Evolutionary conservation across 768 basidiomycete species (phyloP).

Genomic region (Brasilioporus rufonigricans): DNA sequence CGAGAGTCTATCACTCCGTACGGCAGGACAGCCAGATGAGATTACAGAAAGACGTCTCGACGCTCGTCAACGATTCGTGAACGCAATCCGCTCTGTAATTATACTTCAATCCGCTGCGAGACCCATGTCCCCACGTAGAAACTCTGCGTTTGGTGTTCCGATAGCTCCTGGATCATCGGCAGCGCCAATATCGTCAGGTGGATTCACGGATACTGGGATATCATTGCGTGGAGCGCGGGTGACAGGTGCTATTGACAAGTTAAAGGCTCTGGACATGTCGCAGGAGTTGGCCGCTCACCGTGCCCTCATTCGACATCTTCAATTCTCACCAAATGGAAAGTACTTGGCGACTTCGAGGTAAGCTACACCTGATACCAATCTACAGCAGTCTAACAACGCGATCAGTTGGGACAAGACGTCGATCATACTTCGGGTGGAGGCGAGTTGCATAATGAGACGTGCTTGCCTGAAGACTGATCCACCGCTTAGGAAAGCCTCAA

Average conservation of each 20-base stretch:
- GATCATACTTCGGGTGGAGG: constrained; percentile 47
- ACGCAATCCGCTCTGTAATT: constrained; percentile 46
- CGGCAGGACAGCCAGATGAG: constrained; percentile 28
- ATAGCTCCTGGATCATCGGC: constrained; percentile 18
- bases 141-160: constrained; percentile 28
- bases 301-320: constrained; percentile 51
- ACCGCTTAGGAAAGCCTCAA: constrained; percentile 38
- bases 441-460: constrained; percentile 24
- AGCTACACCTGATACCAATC: constrained; percentile 4
- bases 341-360: constrained; percentile 53
- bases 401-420: constrained; percentile 51
- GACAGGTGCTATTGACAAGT: constrained; percentile 38
- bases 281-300: constrained; percentile 45
- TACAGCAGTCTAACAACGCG: constrained; percentile 8
- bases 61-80: constrained; percentile 37
- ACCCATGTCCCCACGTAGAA: constrained; percentile 29
- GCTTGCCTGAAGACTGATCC: constrained; percentile 13
- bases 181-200: constrained; percentile 28
- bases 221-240: constrained; percentile 40
- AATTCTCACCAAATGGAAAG: constrained; percentile 55
- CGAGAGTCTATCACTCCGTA: too few species aligned
- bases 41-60: constrained; percentile 24
- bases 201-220: constrained; percentile 33
- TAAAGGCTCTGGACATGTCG: constrained; percentile 38
- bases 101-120: constrained; percentile 38